Percentiles rank a stretch among this genome's conserved stretches.
These are phyloP conservation scores for Aspergillus fumigatiaffinis DNA, from an alignment of 2,329 filamentous ascomycete genomes.

Conservation along the genomic window DNA sequence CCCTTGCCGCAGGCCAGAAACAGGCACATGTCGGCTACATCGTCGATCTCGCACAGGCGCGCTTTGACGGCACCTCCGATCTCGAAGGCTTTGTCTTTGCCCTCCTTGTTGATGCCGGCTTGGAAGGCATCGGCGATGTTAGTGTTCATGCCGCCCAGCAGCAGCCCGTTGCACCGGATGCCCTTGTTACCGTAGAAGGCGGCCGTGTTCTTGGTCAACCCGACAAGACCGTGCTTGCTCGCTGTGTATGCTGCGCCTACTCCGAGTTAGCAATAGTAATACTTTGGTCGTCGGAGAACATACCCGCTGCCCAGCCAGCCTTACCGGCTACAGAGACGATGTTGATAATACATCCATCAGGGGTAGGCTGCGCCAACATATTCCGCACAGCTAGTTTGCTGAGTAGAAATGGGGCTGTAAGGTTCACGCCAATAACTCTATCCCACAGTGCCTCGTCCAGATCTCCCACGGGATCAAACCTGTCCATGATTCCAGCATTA, in stretches of 20 bases:
- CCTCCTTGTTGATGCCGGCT: slow-evolving; percentile 22
- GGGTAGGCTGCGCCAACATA: slow-evolving; percentile 36
- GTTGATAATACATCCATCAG: slow-evolving; percentile 51
- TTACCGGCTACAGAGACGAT: slow-evolving; percentile 48
- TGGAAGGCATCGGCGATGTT: slow-evolving; percentile 50
- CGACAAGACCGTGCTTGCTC: slow-evolving; percentile 53
- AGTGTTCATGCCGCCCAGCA: slow-evolving; percentile 54
- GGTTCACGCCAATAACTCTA: slow-evolving; percentile 52
- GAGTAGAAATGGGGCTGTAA: slow-evolving; percentile 53
- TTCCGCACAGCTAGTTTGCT: slow-evolving; percentile 50
- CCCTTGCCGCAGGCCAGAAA: slow-evolving; percentile 24
- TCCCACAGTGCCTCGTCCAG: slow-evolving; percentile 50
- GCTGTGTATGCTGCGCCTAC: slow-evolving; percentile 50
- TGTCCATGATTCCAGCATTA: slow-evolving; percentile 57
- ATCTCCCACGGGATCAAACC: slow-evolving; percentile 51
- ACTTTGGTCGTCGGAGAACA: slow-evolving; percentile 2
- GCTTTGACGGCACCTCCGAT: slow-evolving; percentile 13
- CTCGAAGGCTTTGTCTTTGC: slow-evolving; percentile 13
- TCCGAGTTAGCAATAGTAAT: neutral
- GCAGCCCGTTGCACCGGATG: slow-evolving; percentile 50
- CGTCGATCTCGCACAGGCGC: slow-evolving; percentile 20
- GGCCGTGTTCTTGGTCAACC: slow-evolving; percentile 56
- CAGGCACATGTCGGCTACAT: slow-evolving; percentile 26
- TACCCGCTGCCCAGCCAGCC: slow-evolving; percentile 41
- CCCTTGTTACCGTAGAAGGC: slow-evolving; percentile 53